phyloP scores from a whole-genome alignment of 2,329 filamentous ascomycete species.

The Colletotrichum salicis region DNA sequence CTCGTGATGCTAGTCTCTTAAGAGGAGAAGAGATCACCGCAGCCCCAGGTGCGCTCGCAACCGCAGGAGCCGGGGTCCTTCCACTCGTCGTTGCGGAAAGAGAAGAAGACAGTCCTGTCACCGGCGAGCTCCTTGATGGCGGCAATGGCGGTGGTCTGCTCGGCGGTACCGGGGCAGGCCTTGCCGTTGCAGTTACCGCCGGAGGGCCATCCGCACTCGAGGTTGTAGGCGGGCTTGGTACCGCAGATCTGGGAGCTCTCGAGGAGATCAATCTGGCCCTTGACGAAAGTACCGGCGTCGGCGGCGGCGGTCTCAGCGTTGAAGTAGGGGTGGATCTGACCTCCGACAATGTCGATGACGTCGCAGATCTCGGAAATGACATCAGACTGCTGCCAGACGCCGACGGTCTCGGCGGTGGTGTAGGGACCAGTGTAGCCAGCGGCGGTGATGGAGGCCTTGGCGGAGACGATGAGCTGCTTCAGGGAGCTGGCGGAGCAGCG shows the following conservation, averaged over 20 bases:
- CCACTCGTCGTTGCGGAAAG: conserved; percentile 82
- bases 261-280: conserved; percentile 77
- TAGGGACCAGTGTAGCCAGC: conserved; percentile 78
- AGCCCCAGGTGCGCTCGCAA: conserved; percentile 87
- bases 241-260: conserved; percentile 69
- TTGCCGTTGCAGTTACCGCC: conserved; percentile 75
- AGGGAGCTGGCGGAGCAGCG: conserved; percentile 74
- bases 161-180: conserved; percentile 71
- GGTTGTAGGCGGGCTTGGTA: conserved; percentile 78
- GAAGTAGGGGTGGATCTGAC: conserved; percentile 96
- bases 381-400: conserved; percentile 76
- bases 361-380: conserved; percentile 71
- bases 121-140: conserved; percentile 75
- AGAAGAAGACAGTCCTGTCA: conserved; percentile 82
- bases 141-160: conserved; percentile 79
- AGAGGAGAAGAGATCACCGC: conserved; percentile 58
- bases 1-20: conserved; percentile 6
- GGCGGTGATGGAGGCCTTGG: conserved; percentile 69
- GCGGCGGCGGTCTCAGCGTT: conserved; percentile 73
- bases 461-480: conserved; percentile 73
- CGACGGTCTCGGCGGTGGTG: conserved; percentile 89
- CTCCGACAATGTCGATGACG: conserved; percentile 80
- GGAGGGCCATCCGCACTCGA: conserved; percentile 92
- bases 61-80: conserved; percentile 75
- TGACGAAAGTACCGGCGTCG: conserved; percentile 80